Evolutionary conservation across 2,329 filamentous ascomycete genomes (phyloP).

Genomic region (Pestalotiopsis sp.): DNA sequence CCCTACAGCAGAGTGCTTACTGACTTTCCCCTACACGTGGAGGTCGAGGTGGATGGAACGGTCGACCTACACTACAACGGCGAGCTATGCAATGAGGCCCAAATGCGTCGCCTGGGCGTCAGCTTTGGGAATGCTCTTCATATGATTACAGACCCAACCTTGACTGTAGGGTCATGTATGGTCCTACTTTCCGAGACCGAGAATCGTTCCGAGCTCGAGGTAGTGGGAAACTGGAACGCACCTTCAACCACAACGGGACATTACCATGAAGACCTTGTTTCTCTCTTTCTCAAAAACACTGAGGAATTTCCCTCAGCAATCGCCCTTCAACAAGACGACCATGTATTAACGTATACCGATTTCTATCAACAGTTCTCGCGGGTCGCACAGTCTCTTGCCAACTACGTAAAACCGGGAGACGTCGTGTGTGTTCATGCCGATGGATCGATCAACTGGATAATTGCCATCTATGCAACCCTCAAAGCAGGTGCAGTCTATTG

Average conservation of each 20-base stretch:
- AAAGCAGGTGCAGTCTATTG: slow-evolving; percentile 32
- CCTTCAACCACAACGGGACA: too few species aligned
- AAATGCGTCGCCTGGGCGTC: neutral
- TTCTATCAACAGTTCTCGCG: neutral
- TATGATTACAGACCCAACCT: too few species aligned
- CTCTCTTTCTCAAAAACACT: too few species aligned
- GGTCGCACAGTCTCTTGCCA: slow-evolving; percentile 15
- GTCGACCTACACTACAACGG: neutral
- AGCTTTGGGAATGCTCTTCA: too few species aligned
- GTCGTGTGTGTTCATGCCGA: slow-evolving; percentile 37
- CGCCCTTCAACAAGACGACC: neutral
- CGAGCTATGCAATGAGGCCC: neutral
- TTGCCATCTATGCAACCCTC: slow-evolving; percentile 35
- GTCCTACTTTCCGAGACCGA: too few species aligned
- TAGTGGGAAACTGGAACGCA: too few species aligned
- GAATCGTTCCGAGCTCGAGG: too few species aligned
- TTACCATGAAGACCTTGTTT: too few species aligned
- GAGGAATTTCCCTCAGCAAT: neutral
- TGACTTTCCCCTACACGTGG: neutral
- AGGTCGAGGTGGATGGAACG: neutral
- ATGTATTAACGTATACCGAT: slow-evolving; percentile 9
- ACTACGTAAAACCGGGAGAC: slow-evolving; percentile 21
- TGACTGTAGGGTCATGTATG: too few species aligned
- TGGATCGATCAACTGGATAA: slow-evolving; percentile 35
- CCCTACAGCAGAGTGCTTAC: neutral